A percentile compares a stretch with the other conserved stretches of the same genome.
These are phyloP conservation scores for Ensete ventricosum DNA, from an alignment of 176 grass and related monocot species.

Conservation along the genomic window DNA sequence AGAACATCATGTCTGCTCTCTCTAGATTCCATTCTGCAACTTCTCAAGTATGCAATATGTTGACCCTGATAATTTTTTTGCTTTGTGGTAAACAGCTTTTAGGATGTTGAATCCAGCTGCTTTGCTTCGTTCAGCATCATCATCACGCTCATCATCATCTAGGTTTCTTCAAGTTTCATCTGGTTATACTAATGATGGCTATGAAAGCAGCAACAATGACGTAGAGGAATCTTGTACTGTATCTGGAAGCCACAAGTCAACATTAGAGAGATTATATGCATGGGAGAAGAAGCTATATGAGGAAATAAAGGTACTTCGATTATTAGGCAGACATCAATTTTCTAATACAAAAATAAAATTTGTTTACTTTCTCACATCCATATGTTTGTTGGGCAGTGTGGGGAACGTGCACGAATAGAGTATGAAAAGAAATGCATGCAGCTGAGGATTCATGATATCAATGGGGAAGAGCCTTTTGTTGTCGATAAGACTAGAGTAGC, in stretches of 20 bases:
- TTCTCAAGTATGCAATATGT: too few relatives aligned
- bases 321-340: not conserved
- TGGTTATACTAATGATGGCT: slow-evolving; percentile 63
- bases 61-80: not conserved
- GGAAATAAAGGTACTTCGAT: slow-evolving; percentile 79
- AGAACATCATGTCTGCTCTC: not conserved
- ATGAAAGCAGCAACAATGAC: slow-evolving; percentile 63
- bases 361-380: not conserved
- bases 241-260: slow-evolving; percentile 83
- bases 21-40: too few relatives aligned
- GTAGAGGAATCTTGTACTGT: slow-evolving; percentile 67
- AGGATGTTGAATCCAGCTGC: slow-evolving; percentile 76
- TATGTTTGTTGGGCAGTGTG: slow-evolving; percentile 38
- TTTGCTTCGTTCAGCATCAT: slow-evolving; percentile 65
- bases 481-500: slow-evolving; percentile 56
- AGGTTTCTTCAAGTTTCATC: slow-evolving; percentile 59
- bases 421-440: slow-evolving; percentile 80
- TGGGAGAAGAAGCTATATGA: slow-evolving; percentile 98
- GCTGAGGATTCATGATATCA: slow-evolving; percentile 60
- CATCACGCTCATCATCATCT: slow-evolving; percentile 72
- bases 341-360: not conserved
- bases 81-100: slow-evolving; percentile 15
- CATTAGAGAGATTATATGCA: slow-evolving; percentile 78
- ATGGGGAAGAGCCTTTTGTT: slow-evolving; percentile 57
- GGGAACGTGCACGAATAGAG: slow-evolving; percentile 66